Evolutionary conservation across 2,329 filamentous ascomycete genomes (phyloP).

Genomic region (Paraphoma chrysanthemicola): DNA sequence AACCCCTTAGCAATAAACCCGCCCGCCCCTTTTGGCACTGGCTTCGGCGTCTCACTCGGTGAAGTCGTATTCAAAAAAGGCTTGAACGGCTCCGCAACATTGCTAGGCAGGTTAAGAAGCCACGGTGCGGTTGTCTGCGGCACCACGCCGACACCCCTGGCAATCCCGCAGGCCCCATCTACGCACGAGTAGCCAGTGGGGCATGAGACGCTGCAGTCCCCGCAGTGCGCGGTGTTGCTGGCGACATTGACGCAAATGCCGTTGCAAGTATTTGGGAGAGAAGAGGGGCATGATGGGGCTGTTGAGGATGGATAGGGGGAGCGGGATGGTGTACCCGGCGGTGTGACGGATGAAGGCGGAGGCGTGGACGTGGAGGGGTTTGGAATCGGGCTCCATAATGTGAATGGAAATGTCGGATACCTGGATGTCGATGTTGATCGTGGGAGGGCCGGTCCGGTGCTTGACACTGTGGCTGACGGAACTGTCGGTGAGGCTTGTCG

Average conservation of each 20-base stretch:
- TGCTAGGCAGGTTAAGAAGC: not conserved
- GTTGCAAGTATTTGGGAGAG: not conserved
- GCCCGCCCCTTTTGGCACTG: not conserved
- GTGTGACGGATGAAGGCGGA: not conserved
- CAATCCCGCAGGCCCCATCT: not conserved
- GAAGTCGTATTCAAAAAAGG: not conserved
- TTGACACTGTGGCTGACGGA: not conserved
- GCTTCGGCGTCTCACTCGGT: not conserved
- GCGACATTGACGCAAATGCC: not conserved
- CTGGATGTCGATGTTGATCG: not conserved
- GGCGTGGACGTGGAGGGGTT: not conserved
- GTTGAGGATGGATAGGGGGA: not conserved
- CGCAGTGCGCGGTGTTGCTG: conserved; percentile 1
- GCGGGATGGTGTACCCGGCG: not conserved
- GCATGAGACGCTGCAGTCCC: not conserved
- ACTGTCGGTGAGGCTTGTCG: not conserved
- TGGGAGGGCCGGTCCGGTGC: not conserved
- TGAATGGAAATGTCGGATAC: not conserved
- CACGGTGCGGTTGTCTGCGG: not conserved
- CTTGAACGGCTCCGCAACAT: not conserved
- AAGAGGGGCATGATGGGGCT: not conserved
- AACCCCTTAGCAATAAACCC: not conserved
- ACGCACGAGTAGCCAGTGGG: not conserved
- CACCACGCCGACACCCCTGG: not conserved
- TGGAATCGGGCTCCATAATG: not conserved